Percentiles rank a stretch among this genome's conserved stretches.
phyloP scores from a whole-genome alignment of 2,329 filamentous ascomycete genomes.

The Fusarium concolor region DNA sequence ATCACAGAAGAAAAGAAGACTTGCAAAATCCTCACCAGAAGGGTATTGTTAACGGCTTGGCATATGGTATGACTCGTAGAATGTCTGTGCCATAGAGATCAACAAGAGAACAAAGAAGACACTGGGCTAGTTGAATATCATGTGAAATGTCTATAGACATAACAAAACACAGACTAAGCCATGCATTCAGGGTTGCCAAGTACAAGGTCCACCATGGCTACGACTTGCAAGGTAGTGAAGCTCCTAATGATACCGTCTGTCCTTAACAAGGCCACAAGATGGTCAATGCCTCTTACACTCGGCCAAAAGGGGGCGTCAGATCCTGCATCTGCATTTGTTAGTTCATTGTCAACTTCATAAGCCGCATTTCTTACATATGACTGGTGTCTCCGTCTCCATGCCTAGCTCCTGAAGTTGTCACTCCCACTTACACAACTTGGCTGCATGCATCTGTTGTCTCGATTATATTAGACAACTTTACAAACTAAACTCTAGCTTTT shows the following conservation, averaged over 20 bases:
- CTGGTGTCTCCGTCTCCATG: background rate
- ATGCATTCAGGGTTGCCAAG: background rate
- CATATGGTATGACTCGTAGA: background rate
- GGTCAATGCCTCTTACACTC: conserved; percentile 18
- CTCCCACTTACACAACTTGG: background rate
- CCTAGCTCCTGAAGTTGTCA: conserved; percentile 1
- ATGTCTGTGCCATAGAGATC: background rate
- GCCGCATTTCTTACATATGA: conserved; percentile 3
- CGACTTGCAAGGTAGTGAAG: conserved; percentile 1
- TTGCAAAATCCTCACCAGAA: background rate
- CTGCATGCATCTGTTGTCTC: background rate
- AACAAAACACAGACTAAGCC: background rate
- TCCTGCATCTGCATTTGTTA: conserved; percentile 1
- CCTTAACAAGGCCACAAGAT: conserved; percentile 10
- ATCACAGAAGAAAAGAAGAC: background rate
- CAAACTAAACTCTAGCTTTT: background rate
- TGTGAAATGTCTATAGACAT: background rate
- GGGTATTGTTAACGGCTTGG: background rate
- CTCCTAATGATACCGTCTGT: conserved; percentile 3
- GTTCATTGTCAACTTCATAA: background rate
- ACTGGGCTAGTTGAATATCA: background rate
- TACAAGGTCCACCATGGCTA: conserved; percentile 6
- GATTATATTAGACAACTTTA: background rate
- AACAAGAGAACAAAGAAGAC: background rate
- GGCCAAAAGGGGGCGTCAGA: conserved; percentile 9